Percentiles rank a stretch among this genome's conserved stretches.
phyloP scores from a whole-genome alignment of 148 eudicot genomes.

The Rhododendron henanense region DNA sequence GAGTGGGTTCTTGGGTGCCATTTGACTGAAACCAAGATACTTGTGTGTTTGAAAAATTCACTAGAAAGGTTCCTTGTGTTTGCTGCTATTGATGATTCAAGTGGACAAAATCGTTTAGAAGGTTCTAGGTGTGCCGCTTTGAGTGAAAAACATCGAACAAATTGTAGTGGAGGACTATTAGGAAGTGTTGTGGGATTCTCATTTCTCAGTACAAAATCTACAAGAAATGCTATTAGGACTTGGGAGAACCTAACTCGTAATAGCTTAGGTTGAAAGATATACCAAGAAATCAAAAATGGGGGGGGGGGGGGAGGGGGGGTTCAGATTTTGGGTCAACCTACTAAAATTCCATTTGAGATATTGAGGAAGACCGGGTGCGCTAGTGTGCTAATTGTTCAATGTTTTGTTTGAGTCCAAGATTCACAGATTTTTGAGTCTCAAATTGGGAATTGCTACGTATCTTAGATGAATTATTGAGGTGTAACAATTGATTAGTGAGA shows the following conservation, averaged over 20 bases:
- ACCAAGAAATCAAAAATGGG: not conserved
- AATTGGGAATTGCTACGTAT: not conserved
- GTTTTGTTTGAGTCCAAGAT: not conserved
- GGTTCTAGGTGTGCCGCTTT: not conserved
- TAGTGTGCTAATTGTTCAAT: not conserved
- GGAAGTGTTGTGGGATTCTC: not conserved
- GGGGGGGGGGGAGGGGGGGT: too few relatives aligned
- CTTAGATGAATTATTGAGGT: not conserved
- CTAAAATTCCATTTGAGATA: not conserved
- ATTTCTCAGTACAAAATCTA: not conserved
- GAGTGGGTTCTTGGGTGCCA: not conserved
- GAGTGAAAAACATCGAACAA: not conserved
- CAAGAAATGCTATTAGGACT: not conserved
- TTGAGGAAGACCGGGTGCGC: not conserved
- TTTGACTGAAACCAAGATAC: not conserved
- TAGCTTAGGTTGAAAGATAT: not conserved
- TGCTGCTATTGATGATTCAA: not conserved
- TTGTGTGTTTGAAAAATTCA: not conserved
- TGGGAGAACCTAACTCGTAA: not conserved
- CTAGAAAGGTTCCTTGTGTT: not conserved
- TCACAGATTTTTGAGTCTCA: not conserved
- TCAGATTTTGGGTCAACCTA: not conserved
- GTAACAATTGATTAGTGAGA: not conserved
- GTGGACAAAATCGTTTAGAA: not conserved
- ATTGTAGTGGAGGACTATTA: not conserved